Conservation (phyloP, 176 grass and related monocot genomes). For the Guadua angustifolia region DNA sequence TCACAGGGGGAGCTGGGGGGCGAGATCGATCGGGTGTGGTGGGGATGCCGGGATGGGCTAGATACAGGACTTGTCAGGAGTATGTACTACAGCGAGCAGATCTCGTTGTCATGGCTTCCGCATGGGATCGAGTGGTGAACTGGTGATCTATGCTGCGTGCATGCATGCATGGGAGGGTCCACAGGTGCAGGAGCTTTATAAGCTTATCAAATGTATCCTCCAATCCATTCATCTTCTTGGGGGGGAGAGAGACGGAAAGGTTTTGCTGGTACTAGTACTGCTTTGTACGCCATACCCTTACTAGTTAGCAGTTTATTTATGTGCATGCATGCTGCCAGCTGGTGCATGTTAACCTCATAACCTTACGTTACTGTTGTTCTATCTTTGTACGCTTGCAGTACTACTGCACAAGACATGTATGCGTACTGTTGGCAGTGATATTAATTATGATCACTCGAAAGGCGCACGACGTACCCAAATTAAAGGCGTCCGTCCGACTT, state of each 20-base stretch:
- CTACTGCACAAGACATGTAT: neutral
- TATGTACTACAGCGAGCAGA: neutral
- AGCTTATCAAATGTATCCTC: neutral
- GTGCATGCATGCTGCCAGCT: neutral
- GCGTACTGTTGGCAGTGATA: neutral
- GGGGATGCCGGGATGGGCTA: neutral
- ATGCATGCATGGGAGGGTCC: neutral
- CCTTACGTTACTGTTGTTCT: neutral
- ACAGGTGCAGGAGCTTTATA: conserved; percentile 17
- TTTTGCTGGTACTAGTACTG: neutral
- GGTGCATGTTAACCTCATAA: neutral
- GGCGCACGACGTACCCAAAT: neutral
- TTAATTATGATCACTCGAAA: neutral
- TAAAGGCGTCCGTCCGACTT: neutral
- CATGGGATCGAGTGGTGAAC: neutral
- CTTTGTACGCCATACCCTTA: neutral
- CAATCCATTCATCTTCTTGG: neutral
- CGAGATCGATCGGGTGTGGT: neutral
- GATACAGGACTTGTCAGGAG: conserved; percentile 14
- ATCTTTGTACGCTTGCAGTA: neutral
- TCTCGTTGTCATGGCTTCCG: neutral
- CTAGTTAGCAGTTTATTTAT: conserved; percentile 15
- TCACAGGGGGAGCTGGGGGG: neutral
- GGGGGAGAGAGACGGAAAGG: neutral
- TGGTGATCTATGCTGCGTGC: neutral